Conservation (phyloP, 257 asterid species). For the Rauvolfia tetraphylla region DNA sequence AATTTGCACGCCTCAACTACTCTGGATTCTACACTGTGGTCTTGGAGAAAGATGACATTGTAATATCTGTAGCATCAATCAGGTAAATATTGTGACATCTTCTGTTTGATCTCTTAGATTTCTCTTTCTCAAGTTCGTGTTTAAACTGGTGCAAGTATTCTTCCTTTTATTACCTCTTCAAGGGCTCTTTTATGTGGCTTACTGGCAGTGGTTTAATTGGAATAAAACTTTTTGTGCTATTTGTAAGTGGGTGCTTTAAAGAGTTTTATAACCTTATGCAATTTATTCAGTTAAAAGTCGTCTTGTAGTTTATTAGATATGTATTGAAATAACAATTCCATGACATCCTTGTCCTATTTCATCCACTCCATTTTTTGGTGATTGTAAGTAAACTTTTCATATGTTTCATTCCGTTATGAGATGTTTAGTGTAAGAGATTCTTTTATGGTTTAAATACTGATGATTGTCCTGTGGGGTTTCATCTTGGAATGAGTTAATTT, state of each 20-base stretch:
- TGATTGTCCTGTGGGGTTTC: not conserved
- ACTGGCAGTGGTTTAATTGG: not conserved
- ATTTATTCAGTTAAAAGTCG: not conserved
- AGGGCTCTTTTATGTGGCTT: not conserved
- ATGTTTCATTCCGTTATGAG: not conserved
- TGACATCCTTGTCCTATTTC: not conserved
- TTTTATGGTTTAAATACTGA: not conserved
- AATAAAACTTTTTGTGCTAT: not conserved
- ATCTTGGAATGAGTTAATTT: not conserved
- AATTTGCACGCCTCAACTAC: conserved; percentile 81
- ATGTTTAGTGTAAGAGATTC: not conserved
- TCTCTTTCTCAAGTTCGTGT: not conserved
- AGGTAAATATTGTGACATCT: conserved; percentile 44
- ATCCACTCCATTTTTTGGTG: not conserved
- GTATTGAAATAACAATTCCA: not conserved
- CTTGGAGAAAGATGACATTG: conserved; percentile 82
- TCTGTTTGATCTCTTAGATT: not conserved
- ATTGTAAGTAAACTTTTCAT: not conserved
- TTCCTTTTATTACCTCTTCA: not conserved
- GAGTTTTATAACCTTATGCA: not conserved
- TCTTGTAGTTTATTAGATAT: not conserved
- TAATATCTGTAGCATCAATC: conserved; percentile 82
- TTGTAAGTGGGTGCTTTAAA: not conserved
- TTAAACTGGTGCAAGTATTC: not conserved
- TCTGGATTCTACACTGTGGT: conserved; percentile 74